phyloP scores from a whole-genome alignment of 2,329 filamentous ascomycete species.

The Fusarium neocosmosporiellum region DNA sequence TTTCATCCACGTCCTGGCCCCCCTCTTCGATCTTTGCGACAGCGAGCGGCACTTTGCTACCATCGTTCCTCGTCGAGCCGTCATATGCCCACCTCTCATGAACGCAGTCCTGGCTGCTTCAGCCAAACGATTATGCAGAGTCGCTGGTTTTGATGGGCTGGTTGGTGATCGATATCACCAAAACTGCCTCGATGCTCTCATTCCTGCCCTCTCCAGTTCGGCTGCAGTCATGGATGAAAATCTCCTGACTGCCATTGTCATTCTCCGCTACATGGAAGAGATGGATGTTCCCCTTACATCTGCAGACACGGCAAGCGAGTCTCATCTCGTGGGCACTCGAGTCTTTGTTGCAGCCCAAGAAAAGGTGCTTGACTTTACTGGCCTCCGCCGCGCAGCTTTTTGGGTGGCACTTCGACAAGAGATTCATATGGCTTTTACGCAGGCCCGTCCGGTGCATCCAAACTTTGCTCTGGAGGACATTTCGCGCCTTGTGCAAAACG shows the following conservation, averaged over 20 bases:
- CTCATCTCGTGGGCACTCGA: constrained; percentile 44
- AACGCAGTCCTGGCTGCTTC: constrained; percentile 45
- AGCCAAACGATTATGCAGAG: constrained; percentile 40
- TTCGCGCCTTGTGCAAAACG: constrained; percentile 31
- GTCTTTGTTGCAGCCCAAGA: constrained; percentile 46
- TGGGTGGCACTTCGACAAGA: constrained; percentile 46
- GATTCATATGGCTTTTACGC: constrained; percentile 47
- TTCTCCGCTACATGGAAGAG: constrained; percentile 47
- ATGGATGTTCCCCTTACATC: constrained; percentile 38
- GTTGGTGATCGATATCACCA: constrained; percentile 45
- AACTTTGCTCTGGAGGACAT: constrained; percentile 42
- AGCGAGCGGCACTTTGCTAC: constrained; percentile 44
- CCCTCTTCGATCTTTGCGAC: constrained; percentile 45
- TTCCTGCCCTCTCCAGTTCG: constrained; percentile 42
- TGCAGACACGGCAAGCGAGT: constrained; percentile 30
- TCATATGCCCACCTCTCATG: constrained; percentile 42
- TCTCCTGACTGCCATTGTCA: constrained; percentile 44
- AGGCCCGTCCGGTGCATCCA: constrained; percentile 43
- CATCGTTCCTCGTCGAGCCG: constrained; percentile 43
- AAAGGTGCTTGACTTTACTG: constrained; percentile 42
- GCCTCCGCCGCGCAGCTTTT: constrained; percentile 43
- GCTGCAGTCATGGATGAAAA: constrained; percentile 45
- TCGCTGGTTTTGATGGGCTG: constrained; percentile 35
- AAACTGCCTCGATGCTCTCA: constrained; percentile 42
- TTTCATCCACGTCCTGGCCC: constrained; percentile 41